A percentile compares a stretch with the other conserved stretches of the same genome.
Evolutionary conservation across 805 yeast species (phyloP).

Genomic region (Saccharomyces cerevisiae): DNA sequence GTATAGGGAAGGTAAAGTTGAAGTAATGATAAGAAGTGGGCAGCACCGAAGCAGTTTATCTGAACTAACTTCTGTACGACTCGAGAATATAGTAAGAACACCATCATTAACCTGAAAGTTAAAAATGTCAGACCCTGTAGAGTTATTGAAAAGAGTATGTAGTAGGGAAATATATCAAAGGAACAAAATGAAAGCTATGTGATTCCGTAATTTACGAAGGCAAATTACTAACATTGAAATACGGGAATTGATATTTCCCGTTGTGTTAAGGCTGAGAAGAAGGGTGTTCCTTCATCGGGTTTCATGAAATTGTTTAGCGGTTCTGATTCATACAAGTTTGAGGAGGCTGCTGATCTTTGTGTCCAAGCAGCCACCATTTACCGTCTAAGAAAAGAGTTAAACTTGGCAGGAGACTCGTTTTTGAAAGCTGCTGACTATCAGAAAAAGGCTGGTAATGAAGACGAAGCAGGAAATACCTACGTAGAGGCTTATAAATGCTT

Average conservation of each 20-base stretch:
- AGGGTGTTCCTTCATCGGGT: conserved; percentile 62
- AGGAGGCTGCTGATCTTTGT: conserved; percentile 88
- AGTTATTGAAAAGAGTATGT: conserved; percentile 17
- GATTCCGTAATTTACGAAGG: not conserved
- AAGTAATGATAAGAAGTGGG: not conserved
- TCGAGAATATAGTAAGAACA: not conserved
- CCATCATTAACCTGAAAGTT: not conserved
- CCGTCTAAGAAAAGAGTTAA: conserved; percentile 63
- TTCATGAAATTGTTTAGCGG: conserved; percentile 62
- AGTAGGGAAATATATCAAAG: not conserved
- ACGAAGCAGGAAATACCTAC: conserved; percentile 84
- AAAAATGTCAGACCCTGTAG: conserved; percentile 18
- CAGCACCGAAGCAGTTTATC: not conserved
- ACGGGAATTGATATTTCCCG: not conserved
- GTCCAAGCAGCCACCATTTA: conserved; percentile 90
- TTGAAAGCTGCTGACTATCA: conserved; percentile 81
- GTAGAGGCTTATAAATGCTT: conserved; percentile 88
- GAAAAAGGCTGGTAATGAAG: conserved; percentile 62
- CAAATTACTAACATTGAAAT: conserved; percentile 6
- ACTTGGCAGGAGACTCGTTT: conserved; percentile 74
- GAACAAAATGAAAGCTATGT: not conserved
- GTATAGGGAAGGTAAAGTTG: not conserved
- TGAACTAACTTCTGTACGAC: not conserved
- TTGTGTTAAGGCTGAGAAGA: conserved; percentile 54
- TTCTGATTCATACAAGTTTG: conserved; percentile 53